These are phyloP conservation scores for Podospora pseudoanserina DNA, from an alignment of 495 filamentous ascomycete species.

Conservation along the genomic window DNA sequence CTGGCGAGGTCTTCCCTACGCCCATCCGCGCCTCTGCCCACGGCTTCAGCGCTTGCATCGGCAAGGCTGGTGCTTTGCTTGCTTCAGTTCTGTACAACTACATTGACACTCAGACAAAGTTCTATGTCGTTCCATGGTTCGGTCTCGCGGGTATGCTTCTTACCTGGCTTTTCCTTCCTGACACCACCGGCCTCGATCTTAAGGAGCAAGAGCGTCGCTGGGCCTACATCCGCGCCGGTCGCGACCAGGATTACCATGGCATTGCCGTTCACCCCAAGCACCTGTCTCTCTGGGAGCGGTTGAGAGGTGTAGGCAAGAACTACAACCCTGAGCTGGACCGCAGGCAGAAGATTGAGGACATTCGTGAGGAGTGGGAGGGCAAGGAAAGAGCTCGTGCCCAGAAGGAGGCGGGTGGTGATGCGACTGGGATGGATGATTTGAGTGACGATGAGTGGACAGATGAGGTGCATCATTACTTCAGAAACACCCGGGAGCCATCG, in stretches of 20 bases:
- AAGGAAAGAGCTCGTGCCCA: conserved; percentile 31
- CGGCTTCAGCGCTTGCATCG: conserved; percentile 79
- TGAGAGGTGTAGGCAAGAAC: conserved; percentile 63
- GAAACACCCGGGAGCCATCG: conserved; percentile 13
- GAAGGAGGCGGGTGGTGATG: conserved; percentile 25
- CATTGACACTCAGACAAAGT: conserved; percentile 70
- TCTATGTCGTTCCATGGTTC: conserved; percentile 90
- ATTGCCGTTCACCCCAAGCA: conserved; percentile 83
- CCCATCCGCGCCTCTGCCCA: conserved; percentile 87
- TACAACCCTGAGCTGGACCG: conserved; percentile 78
- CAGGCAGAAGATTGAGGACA: conserved; percentile 74
- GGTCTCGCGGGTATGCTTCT: conserved; percentile 75
- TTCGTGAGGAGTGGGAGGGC: conserved; percentile 50
- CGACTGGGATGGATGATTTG: conserved; percentile 24
- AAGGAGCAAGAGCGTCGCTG: conserved; percentile 93
- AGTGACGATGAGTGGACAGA: conserved; percentile 42
- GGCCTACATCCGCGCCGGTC: conserved; percentile 70
- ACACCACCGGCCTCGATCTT: conserved; percentile 88
- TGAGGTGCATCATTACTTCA: conserved; percentile 44
- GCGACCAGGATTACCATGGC: conserved; percentile 77
- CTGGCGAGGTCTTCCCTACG: conserved; percentile 87
- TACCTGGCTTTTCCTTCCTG: conserved; percentile 77
- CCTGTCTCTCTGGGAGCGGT: conserved; percentile 75
- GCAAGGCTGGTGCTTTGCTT: conserved; percentile 80
- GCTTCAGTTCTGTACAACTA: conserved; percentile 86